phyloP scores from a whole-genome alignment of 2,329 filamentous ascomycete species.

The Xylaria digitata region DNA sequence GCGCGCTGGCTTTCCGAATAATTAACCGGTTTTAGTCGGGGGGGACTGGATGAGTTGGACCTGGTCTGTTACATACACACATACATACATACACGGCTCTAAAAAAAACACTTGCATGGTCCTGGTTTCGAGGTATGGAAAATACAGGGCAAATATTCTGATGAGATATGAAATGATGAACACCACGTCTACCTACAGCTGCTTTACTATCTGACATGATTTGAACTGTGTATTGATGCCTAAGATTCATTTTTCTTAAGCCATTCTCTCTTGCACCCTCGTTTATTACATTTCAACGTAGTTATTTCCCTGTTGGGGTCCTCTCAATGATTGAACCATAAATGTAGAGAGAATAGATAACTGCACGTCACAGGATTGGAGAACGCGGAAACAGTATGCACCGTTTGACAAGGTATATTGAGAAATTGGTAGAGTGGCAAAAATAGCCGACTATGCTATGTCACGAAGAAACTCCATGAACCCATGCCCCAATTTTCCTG shows the following conservation, averaged over 20 bases:
- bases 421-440: slow-evolving; percentile 23
- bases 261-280: background rate
- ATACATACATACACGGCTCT: background rate
- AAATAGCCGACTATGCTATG: slow-evolving; percentile 28
- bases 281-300: background rate
- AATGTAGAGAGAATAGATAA: background rate
- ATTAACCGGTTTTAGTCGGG: slow-evolving; percentile 42
- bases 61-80: background rate
- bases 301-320: background rate
- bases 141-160: slow-evolving; percentile 4
- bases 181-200: background rate
- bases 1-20: slow-evolving; percentile 64
- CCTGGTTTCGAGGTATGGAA: background rate
- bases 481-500: slow-evolving; percentile 39
- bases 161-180: slow-evolving; percentile 25
- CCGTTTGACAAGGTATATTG: slow-evolving; percentile 37
- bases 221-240: background rate
- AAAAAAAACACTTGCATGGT: background rate
- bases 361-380: background rate
- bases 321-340: background rate
- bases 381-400: slow-evolving; percentile 4
- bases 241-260: too few relatives aligned
- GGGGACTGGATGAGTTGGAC: background rate
- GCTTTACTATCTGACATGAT: too few relatives aligned
- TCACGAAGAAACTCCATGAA: slow-evolving; percentile 33